Evolutionary conservation across 2,329 filamentous ascomycete species (phyloP), one percentile per base, ranked within the genome.

Genomic region (Monilinia fructigena): DNA sequence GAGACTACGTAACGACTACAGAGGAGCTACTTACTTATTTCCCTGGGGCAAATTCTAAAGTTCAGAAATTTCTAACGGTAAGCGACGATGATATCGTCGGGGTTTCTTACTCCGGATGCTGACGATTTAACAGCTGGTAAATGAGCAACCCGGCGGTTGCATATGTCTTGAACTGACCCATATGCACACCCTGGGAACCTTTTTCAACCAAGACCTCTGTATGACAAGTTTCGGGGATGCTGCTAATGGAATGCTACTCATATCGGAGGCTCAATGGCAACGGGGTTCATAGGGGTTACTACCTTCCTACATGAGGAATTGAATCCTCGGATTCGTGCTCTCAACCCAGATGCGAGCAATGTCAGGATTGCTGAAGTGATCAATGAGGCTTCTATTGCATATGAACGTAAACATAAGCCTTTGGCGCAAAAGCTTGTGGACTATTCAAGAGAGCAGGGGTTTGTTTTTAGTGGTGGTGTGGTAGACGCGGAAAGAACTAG

Each of bases 181-280:
- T 20, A 59, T 66, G 61, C 52, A 55, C 8, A 67, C 35, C 14
- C 23, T 68, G 11, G 61, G 56, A 3, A 48, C 35, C 4, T 67
- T 68, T 50, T 63, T 58, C 28, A 68, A 68, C 23, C 16, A 55
- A 53, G 52, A 65, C 28, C 61, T 63, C 11, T 56, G 52, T n/a
- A 67, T 67, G 62, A 67, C 68, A 18, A 63, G 53, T 40, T 69
- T 68, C n/a, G 63, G 68, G 11, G 68, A 67, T 45, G 63, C 68
- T 28, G 66, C 66, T 7, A 67, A 69, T 26, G 68, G 66, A 42
- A 69, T 66, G 63, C 62, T 67, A 12, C 68, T 59, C 66, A 69
- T 28, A 66, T 66, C 28, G 66, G 42, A 18, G 68, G 66, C n/a
- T 68, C 66, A 38, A 66, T 69, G 68, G 65, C 63, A 45, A 66